Base-by-base conservation (phyloP, 306 rosid genomes). In the Potentilla sterilis region DNA sequence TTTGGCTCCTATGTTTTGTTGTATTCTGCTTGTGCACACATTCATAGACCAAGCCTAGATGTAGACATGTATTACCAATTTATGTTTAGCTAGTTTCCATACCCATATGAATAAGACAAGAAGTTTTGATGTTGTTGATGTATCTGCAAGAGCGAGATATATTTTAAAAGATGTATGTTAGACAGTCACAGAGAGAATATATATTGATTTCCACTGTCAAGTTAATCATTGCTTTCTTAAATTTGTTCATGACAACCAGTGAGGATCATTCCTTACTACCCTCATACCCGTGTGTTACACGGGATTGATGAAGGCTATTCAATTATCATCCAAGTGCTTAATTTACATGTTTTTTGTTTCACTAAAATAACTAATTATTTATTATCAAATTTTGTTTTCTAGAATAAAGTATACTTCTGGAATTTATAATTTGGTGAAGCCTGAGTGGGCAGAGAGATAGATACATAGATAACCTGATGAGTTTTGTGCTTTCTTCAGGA, bases 401-500 rank as follows among this genome's bases (percentile, higher is more conserved):
- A 46, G 51, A 46, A 46, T 46, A 46, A 46, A 46, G 51, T 0
- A 46, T 46, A 46, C 12, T 46, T 13, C 12, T 16, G 51, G 51
- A 46, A 46, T 46, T 46, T 0, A 46, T 12, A 46, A 46, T 46
- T 46, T 46, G 51, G 15, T 46, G 51, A 47, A 47, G 2, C 6
- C 19, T 47, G 19, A 13, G 52, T 13, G 13, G 18, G 4, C 4
- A 14, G 52, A 47, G 13, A 47, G 18, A 47, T 47, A 14, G 52
- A 47, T 47, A 14, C 6, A 47, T 47, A 1, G 12, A 49, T 9
- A 59, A 46, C 22, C 51, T 71, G 83, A n/a, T 40, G 72, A 73
- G 70, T 57, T 62, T 69, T 75, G 38, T 55, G 63, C 21, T 71
- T 55, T 19, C 34, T 66, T 85, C 90, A 95, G 99, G 99, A 72